A percentile compares a stretch with the other conserved stretches of the same genome.
Evolutionary conservation across 495 filamentous ascomycete genomes (phyloP).

Genomic region (Penicillium cosmopolitanum): DNA sequence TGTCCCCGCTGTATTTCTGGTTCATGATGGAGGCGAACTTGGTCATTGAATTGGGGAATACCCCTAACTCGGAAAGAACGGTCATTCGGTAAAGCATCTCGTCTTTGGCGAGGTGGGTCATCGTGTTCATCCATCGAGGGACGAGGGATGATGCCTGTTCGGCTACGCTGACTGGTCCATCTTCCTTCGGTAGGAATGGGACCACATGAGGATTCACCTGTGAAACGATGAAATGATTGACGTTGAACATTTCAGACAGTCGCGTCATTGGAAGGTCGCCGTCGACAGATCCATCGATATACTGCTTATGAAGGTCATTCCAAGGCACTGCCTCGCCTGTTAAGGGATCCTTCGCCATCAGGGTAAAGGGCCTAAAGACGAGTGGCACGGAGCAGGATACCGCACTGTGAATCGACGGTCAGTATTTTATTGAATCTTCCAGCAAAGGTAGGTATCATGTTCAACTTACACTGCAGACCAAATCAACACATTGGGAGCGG

Average conservation of each 20-base stretch:
- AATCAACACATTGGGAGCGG: constrained; percentile 90
- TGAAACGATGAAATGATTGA: constrained; percentile 97
- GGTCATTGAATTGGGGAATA: constrained; percentile 79
- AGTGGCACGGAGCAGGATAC: constrained; percentile 93
- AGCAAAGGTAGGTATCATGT: neutral
- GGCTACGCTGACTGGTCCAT: constrained; percentile 50
- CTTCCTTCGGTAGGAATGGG: constrained; percentile 79
- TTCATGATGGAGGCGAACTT: constrained; percentile 81
- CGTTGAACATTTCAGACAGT: constrained; percentile 94
- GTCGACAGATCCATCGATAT: constrained; percentile 93
- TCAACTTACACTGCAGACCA: constrained; percentile 86
- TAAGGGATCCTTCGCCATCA: constrained; percentile 83
- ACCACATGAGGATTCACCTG: constrained; percentile 95
- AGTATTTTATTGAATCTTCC: neutral
- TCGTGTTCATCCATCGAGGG: constrained; percentile 64
- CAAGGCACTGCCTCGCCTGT: constrained; percentile 79
- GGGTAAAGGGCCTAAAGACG: constrained; percentile 73
- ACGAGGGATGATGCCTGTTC: constrained; percentile 42
- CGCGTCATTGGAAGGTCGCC: constrained; percentile 92
- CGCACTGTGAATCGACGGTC: constrained; percentile 51
- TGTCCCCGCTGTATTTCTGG: constrained; percentile 93
- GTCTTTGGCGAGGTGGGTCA: constrained; percentile 76
- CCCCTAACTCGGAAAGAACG: constrained; percentile 76
- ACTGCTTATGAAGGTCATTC: constrained; percentile 80
- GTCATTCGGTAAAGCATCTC: constrained; percentile 83